Conservation (phyloP, 2,329 filamentous ascomycete species). For the Fusarium papillatum region DNA sequence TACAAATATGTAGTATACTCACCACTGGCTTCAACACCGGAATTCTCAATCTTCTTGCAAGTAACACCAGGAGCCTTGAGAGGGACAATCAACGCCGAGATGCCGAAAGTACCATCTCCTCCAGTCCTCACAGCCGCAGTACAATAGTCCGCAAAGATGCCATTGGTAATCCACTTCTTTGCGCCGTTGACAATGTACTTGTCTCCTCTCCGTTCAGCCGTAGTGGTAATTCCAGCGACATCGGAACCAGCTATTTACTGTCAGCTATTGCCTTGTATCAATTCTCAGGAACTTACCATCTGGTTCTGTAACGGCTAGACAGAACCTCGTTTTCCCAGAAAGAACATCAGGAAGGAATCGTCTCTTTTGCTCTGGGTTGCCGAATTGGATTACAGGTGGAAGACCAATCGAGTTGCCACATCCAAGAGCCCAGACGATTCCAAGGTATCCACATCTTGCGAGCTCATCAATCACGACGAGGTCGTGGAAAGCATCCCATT, state of each 20-base stretch:
- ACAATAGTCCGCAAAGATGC: neutral
- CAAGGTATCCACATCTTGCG: neutral
- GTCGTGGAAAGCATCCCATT: neutral
- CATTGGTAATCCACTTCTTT: constrained; percentile 1
- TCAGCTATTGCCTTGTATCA: neutral
- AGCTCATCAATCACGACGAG: neutral
- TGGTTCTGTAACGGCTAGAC: neutral
- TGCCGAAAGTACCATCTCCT: neutral
- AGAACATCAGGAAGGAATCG: neutral
- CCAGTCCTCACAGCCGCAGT: neutral
- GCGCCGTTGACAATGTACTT: constrained; percentile 1
- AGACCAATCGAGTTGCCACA: neutral
- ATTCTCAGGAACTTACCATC: neutral
- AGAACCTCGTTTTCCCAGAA: neutral
- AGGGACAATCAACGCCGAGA: neutral
- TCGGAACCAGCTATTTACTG: neutral
- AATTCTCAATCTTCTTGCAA: neutral
- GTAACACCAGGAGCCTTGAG: neutral
- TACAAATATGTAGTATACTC: neutral
- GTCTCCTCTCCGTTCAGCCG: neutral
- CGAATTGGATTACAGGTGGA: neutral
- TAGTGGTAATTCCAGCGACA: neutral
- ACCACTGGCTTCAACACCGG: neutral
- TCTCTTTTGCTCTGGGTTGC: neutral
- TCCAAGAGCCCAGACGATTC: neutral